Evolutionary conservation across 192 early-diverging fungal genomes (phyloP).

Genomic region (Martensiomyces pterosporus): DNA sequence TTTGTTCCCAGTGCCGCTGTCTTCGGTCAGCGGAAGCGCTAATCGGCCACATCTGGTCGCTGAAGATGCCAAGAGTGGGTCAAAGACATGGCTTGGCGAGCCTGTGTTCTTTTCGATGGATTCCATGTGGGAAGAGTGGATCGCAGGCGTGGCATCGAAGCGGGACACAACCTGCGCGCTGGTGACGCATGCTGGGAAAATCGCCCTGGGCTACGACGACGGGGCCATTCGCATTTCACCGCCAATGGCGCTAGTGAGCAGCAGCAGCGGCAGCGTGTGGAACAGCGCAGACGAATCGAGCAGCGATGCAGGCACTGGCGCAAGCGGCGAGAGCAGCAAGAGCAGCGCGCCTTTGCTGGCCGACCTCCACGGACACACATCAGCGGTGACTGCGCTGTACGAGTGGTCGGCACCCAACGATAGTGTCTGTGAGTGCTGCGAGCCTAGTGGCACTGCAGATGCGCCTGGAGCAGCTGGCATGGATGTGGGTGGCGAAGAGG

Average conservation of each 20-base stretch:
- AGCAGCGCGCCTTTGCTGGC: background rate
- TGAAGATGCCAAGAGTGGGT: slow-evolving; percentile 9
- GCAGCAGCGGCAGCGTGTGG: too few species aligned
- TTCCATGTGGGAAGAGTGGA: slow-evolving; percentile 25
- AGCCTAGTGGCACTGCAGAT: background rate
- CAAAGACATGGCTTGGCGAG: slow-evolving; percentile 33
- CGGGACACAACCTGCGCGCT: slow-evolving; percentile 17
- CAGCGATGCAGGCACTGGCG: too few species aligned
- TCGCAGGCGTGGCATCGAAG: slow-evolving; percentile 7
- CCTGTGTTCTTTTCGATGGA: slow-evolving; percentile 20
- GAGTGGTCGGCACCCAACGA: slow-evolving; percentile 16
- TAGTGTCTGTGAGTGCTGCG: background rate
- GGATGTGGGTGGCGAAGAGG: background rate
- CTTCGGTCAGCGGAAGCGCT: slow-evolving; percentile 42
- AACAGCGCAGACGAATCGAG: too few species aligned
- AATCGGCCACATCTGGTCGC: slow-evolving; percentile 28
- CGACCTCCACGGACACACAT: slow-evolving; percentile 25
- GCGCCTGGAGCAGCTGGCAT: background rate
- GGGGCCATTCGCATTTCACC: slow-evolving; percentile 22
- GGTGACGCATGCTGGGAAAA: slow-evolving; percentile 8
- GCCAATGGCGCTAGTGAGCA: slow-evolving; percentile 14
- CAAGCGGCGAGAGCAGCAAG: too few species aligned
- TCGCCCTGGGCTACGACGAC: slow-evolving; percentile 22
- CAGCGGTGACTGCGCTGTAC: slow-evolving; percentile 22
- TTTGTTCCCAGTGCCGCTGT: slow-evolving; percentile 33